Evolutionary conservation across 257 asterid genomes (phyloP), one percentile per base, ranked within the genome.

Genomic region (Catharanthus roseus): DNA sequence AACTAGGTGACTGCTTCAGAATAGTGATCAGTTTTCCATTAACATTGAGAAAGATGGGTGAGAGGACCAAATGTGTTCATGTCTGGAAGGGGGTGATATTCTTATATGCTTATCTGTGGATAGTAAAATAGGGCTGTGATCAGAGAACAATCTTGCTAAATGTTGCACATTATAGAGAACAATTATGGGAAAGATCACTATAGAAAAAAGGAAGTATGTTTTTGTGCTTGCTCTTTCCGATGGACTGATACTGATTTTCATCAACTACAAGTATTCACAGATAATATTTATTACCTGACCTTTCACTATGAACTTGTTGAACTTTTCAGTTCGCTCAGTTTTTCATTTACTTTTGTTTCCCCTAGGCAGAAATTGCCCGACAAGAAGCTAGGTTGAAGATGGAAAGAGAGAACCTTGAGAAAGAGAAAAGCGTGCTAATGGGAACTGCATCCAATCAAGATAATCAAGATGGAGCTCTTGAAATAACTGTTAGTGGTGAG

Each of bases 401-500:
- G 80, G 99, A 93, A 77, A 86, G 96, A 75, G 97, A 93, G 68
- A 93, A 84, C 74, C 99, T 93, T 21, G 99, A 93, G 86, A 93
- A 93, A 77, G 99, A 93, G 83, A 93, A 93, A 65, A 89, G 99
- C 5, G 97, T 93, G 73, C 85, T 93, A 58, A 93, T 91, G 99
- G 99, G 97, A 71, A 93, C 99, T 38, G 99, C 99, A 28, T 90
- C 97, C n/a, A 88, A 86, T 84, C 99, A 93, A 82, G 97, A 93
- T 28, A 93, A 93, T 62, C 99, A 89, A 88, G 99, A 93, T 64
- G 99, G 99, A 13, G 99, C 99, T 74, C 99, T 93, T 29, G 99
- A 93, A 77, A 93, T 93, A 57, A 89, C 99, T 3, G 99, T 91
- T 24, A 89, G 99, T 69, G 99, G 99, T 7, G 99, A 93, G 82